phyloP scores from a whole-genome alignment of 371 early-diverging fungal species.

The Smittium culicis region DNA sequence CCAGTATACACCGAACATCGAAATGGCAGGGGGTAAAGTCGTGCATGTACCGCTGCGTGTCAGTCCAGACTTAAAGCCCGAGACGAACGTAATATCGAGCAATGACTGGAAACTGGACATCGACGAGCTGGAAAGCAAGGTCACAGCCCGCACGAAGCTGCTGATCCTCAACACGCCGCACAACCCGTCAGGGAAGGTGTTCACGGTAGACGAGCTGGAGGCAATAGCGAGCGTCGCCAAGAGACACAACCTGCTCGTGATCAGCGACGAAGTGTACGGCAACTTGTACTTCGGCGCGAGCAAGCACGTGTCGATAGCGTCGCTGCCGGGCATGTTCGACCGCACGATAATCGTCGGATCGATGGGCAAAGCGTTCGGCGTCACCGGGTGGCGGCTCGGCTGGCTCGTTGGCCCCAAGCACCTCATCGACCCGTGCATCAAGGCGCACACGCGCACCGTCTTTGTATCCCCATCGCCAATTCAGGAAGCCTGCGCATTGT shows the following conservation, averaged over 20 bases:
- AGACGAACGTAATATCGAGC: constrained; percentile 37
- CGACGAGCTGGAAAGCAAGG: constrained; percentile 57
- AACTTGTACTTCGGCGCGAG: constrained; percentile 64
- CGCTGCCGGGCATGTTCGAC: constrained; percentile 71
- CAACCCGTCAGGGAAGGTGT: constrained; percentile 86
- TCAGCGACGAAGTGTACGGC: constrained; percentile 93
- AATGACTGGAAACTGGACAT: constrained; percentile 77
- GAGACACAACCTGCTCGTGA: constrained; percentile 69
- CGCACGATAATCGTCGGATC: constrained; percentile 87
- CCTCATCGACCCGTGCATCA: constrained; percentile 57
- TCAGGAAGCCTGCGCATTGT: constrained; percentile 80
- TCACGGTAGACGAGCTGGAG: constrained; percentile 59
- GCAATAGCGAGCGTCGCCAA: constrained; percentile 67
- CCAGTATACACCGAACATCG: constrained; percentile 76
- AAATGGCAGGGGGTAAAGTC: constrained; percentile 82
- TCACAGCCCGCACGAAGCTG: constrained; percentile 68
- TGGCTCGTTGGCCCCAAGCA: constrained; percentile 76
- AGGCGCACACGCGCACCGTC: constrained; percentile 80
- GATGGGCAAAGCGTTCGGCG: constrained; percentile 86
- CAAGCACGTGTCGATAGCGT: constrained; percentile 62
- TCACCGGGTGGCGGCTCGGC: constrained; percentile 95
- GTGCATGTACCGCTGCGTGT: constrained; percentile 67
- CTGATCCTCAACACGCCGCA: constrained; percentile 91
- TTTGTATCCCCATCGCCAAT: constrained; percentile 81
- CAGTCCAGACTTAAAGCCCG: constrained; percentile 13